phyloP scores from a whole-genome alignment of 2,329 filamentous ascomycete genomes.

The Hortaea werneckii region DNA sequence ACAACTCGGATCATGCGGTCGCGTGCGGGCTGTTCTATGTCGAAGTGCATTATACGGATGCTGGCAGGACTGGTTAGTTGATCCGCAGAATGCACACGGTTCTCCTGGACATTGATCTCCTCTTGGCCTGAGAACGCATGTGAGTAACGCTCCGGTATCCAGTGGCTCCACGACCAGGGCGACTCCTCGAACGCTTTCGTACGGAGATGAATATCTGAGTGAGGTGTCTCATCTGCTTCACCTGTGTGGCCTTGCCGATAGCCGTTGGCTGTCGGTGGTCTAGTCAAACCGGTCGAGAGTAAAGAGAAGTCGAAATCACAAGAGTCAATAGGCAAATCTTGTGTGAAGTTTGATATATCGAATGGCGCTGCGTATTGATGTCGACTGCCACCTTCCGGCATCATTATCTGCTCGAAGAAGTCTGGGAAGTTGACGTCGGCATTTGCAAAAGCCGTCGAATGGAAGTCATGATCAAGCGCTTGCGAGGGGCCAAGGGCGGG shows the following conservation, averaged over 20 bases:
- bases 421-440: slow-evolving; percentile 10
- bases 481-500: too few relatives aligned
- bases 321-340: slow-evolving; percentile 14
- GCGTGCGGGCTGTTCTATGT: slow-evolving; percentile 11
- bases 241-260: not conserved
- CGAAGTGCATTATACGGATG: slow-evolving; percentile 10
- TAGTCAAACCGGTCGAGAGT: slow-evolving; percentile 12
- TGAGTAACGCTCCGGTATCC: slow-evolving; percentile 15
- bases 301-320: slow-evolving; percentile 18
- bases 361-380: slow-evolving; percentile 7
- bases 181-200: slow-evolving; percentile 15
- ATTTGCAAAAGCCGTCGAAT: not conserved
- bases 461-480: too few relatives aligned
- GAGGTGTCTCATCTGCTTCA: not conserved
- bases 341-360: slow-evolving; percentile 17
- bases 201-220: slow-evolving; percentile 10
- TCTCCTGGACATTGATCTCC: slow-evolving; percentile 15
- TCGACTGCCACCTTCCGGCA: slow-evolving; percentile 9
- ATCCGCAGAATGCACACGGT: slow-evolving; percentile 11
- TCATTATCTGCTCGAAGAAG: slow-evolving; percentile 22
- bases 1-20: slow-evolving; percentile 19
- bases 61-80: slow-evolving; percentile 16
- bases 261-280: slow-evolving; percentile 10
- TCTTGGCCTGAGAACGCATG: slow-evolving; percentile 13
- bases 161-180: slow-evolving; percentile 19